Evolutionary conservation across 805 yeast species (phyloP), one percentile per base, ranked within the genome.

Genomic region (Candida sanyiensis): DNA sequence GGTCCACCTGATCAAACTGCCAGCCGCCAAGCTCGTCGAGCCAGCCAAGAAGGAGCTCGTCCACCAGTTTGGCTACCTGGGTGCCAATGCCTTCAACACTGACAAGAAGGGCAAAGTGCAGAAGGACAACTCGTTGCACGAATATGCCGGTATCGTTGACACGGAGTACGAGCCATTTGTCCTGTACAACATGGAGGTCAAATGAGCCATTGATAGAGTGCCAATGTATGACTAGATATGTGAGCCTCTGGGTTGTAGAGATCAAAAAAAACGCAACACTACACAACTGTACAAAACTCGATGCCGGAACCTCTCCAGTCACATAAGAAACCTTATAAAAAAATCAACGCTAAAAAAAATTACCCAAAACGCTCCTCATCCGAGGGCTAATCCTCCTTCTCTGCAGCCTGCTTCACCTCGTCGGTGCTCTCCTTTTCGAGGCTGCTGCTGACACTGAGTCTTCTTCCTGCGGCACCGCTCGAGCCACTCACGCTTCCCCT

Each of bases 131-230:
- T 78, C 76, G 33, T 70, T 90, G 53, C 76, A 80, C 50, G 97
- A 90, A 60, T 93, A 85, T 61, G 90, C 96, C 9, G 77, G 95
- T 2, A 66, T 93, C 53, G 96, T 88, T 35, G 98, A 93, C 62
- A 78, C 90, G 21, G 97, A 90, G 42, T 90, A 90, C 61, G 96
- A 90, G 64, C 97, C 97, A 37, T 93, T 93, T 65, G 98, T 90
- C 38, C 63, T 93, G 50, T 90, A 86, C 61, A 73, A 73, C 35
- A 62, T 77, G 30, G 70, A 64, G 42, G 49, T 75, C 34, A 54
- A 59, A 44, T 64, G 15, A 29, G 26, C n/a, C n/a, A n/a, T n/a
- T n/a, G n/a, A n/a, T n/a, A n/a, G n/a, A n/a, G n/a, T n/a, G n/a
- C n/a, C 25, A 22, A 22, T 8, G 11, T 22, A 22, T 22, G 25